Conservation (phyloP, 495 filamentous ascomycete species). For the Aspergillus taichungensis region DNA sequence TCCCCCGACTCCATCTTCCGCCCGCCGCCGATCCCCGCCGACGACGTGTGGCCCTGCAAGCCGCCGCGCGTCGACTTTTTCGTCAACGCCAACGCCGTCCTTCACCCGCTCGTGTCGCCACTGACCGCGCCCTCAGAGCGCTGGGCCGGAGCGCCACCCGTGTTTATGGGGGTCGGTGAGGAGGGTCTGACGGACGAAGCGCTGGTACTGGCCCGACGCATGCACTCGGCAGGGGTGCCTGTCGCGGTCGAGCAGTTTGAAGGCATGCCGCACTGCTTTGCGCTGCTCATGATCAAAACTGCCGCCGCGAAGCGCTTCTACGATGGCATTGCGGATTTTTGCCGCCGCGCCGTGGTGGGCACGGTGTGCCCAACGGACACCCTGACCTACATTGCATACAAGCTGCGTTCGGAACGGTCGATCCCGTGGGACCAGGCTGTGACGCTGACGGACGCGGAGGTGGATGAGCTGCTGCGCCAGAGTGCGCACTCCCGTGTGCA, state of each 20-base stretch:
- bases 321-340: slow-evolving; percentile 50
- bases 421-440: slow-evolving; percentile 44
- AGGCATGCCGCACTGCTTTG: slow-evolving; percentile 87
- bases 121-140: slow-evolving; percentile 43
- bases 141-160: slow-evolving; percentile 63
- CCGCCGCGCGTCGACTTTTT: slow-evolving; percentile 67
- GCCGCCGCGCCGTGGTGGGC: slow-evolving; percentile 27
- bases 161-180: slow-evolving; percentile 68
- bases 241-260: slow-evolving; percentile 71
- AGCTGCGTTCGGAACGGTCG: slow-evolving; percentile 41
- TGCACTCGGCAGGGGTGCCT: slow-evolving; percentile 50
- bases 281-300: slow-evolving; percentile 48
- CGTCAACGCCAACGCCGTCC: slow-evolving; percentile 48
- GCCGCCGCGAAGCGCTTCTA: slow-evolving; percentile 43
- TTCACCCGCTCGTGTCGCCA: slow-evolving; percentile 70
- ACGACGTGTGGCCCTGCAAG: slow-evolving; percentile 60
- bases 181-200: slow-evolving; percentile 73
- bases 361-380: slow-evolving; percentile 14
- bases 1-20: slow-evolving; percentile 22
- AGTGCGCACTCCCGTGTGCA: slow-evolving; percentile 36
- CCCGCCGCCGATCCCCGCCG: slow-evolving; percentile 32
- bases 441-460: slow-evolving; percentile 44
- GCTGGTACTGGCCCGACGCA: slow-evolving; percentile 48
- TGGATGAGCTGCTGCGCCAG: slow-evolving; percentile 38
- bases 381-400: slow-evolving; percentile 43